Conservation (phyloP, 1,139 yeast genomes). For the Debaryomyces subglobosus region DNA sequence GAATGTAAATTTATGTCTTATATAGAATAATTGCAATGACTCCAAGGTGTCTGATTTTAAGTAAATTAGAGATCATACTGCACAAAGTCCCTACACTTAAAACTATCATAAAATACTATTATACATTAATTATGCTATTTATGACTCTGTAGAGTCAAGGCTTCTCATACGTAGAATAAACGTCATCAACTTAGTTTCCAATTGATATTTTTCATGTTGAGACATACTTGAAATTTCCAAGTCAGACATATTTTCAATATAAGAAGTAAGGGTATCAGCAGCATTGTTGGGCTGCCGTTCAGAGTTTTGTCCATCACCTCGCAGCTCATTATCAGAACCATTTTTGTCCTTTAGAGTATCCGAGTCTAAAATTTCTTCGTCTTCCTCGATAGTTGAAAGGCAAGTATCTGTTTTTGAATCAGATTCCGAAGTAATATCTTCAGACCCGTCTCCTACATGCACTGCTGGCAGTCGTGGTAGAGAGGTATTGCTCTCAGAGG, state of each 20-base stretch:
- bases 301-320: not conserved
- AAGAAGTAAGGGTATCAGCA: not conserved
- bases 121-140: conserved; percentile 10
- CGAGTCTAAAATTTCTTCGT: conserved; percentile 1
- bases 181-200: conserved; percentile 37
- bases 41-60: not conserved
- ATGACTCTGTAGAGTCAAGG: not conserved
- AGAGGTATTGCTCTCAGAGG: not conserved
- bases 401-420: not conserved
- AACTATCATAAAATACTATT: conserved; percentile 4
- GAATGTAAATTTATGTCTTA: not conserved
- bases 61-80: conserved; percentile 2
- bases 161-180: conserved; percentile 37
- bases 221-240: conserved; percentile 23
- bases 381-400: not conserved
- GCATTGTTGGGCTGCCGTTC: too few species aligned
- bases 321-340: not conserved
- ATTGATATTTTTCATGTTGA: conserved; percentile 21
- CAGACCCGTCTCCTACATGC: not conserved
- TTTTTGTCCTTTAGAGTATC: not conserved
- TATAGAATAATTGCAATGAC: not conserved
- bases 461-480: not conserved
- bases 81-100: not conserved
- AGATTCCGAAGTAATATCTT: not conserved
- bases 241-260: conserved; percentile 13